Conservation (phyloP, 2,329 filamentous ascomycete species). For the Neobulgaria alba region DNA sequence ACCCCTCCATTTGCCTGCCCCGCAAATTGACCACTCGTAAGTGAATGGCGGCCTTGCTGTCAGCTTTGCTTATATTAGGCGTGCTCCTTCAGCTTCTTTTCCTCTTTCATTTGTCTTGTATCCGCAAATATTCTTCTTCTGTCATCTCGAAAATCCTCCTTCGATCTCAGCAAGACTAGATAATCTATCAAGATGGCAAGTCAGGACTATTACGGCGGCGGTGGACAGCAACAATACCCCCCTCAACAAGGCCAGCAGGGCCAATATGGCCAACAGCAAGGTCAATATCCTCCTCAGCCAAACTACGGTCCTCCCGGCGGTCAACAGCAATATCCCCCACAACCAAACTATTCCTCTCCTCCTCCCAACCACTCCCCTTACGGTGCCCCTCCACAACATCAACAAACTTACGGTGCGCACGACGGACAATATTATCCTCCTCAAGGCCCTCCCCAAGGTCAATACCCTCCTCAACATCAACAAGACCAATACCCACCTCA, state of each 20-base stretch:
- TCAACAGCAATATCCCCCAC: constrained; percentile 12
- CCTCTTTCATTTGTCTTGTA: neutral
- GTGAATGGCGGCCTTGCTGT: neutral
- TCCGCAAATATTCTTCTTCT: neutral
- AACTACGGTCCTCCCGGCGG: constrained; percentile 13
- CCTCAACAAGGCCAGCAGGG: constrained; percentile 12
- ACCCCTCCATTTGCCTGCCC: neutral
- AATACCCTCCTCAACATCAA: constrained; percentile 3
- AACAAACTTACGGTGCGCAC: constrained; percentile 7
- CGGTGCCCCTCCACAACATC: constrained; percentile 9
- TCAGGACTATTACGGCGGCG: constrained; percentile 24
- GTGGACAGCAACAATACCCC: constrained; percentile 10
- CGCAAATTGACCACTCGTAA: neutral
- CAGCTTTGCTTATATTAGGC: neutral
- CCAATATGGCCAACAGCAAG: constrained; percentile 14
- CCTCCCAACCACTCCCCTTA: constrained; percentile 12
- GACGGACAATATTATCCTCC: constrained; percentile 17
- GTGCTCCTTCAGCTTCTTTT: neutral
- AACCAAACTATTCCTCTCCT: constrained; percentile 12
- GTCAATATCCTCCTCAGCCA: constrained; percentile 15
- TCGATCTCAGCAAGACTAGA: neutral
- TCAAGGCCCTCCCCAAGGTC: constrained; percentile 13
- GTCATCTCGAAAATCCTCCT: no score
- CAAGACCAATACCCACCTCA: neutral
- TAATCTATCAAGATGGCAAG: constrained; percentile 18